Conservation (phyloP, 2,329 filamentous ascomycete genomes). For the Colletotrichum sublineola region DNA sequence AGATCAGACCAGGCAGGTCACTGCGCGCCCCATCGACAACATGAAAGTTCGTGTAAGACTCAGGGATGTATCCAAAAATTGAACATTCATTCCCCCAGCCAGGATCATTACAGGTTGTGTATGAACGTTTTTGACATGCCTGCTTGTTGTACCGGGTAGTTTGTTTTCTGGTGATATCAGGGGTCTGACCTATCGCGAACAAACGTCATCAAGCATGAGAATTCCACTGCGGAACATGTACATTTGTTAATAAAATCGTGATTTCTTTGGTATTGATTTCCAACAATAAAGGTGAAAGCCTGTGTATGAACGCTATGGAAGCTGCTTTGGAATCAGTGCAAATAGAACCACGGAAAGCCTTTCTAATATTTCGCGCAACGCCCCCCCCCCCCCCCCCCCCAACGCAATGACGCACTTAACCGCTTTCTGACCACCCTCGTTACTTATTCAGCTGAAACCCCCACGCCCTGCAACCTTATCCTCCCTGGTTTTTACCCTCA, state of each 20-base stretch:
- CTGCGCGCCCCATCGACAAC: slow-evolving; percentile 41
- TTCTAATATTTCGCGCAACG: not conserved
- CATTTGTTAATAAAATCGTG: too few relatives aligned
- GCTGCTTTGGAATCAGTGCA: too few relatives aligned
- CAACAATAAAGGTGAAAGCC: too few relatives aligned
- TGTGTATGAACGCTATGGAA: too few relatives aligned
- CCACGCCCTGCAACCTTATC: slow-evolving; percentile 51
- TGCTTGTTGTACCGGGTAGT: not conserved
- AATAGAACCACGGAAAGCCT: not conserved
- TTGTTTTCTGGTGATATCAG: not conserved
- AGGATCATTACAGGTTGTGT: not conserved
- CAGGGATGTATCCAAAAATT: not conserved
- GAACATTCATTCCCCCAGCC: not conserved
- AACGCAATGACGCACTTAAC: not conserved
- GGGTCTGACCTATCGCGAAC: too few relatives aligned
- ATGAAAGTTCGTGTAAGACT: slow-evolving; percentile 39
- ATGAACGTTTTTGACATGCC: not conserved
- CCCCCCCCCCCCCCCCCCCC: not conserved
- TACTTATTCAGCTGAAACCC: not conserved
- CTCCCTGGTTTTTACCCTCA: slow-evolving; percentile 47
- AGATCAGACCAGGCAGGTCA: slow-evolving; percentile 40
- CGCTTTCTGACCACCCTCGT: not conserved
- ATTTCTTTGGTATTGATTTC: too few relatives aligned
- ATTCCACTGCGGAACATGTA: too few relatives aligned
- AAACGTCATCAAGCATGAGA: not conserved